Evolutionary conservation across 2,329 filamentous ascomycete species (phyloP), one percentile per base, ranked within the genome.

Genomic region (Aureobasidium subglaciale): DNA sequence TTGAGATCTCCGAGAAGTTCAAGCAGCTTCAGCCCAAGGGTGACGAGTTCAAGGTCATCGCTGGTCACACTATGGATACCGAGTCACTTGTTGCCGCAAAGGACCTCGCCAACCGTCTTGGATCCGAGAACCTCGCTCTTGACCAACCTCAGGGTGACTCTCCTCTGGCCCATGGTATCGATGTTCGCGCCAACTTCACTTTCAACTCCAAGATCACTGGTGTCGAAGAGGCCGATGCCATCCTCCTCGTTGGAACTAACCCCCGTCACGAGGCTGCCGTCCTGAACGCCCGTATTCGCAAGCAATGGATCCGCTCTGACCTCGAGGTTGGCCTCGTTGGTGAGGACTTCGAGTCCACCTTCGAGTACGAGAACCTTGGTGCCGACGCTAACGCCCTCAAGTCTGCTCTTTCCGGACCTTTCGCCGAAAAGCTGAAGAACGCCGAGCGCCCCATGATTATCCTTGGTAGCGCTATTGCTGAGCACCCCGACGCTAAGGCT

Each of bases 381-480:
- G 76, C 80, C 50, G 88, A 92, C 70, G 81, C 87, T 59, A 82
- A 82, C 29, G 83, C 90, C 57, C 78, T 99, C 30, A 96, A 97
- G 81, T 81, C 84, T 65, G 88, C 88, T 43, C 83, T 99, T 56
- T 78, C 87, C 50, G 92, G 93, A 37, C 78, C 85, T 29, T 99
- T 96, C 69, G 92, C 92, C 71, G 91, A 96, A 82, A 95, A 91
- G 76, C 84, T 99, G 55, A 82, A 87, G 66, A 76, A 82, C 52
- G 91, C 93, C 41, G 87, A 96, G 82, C 86, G 83, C 65, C 93
- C 93, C 52, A 96, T 99, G 90, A 96, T 99, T 67, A 86, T 99
- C 59, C 85, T 97, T 56, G 93, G 93, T 62, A 96, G 90, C 63
- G 90, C 86, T 66, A 88, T 93, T 58, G 90, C 88, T 29, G 93